Percentiles rank a stretch among this genome's conserved stretches.
Evolutionary conservation across 768 basidiomycete genomes (phyloP).

Genomic region (Termitomyces sp.): DNA sequence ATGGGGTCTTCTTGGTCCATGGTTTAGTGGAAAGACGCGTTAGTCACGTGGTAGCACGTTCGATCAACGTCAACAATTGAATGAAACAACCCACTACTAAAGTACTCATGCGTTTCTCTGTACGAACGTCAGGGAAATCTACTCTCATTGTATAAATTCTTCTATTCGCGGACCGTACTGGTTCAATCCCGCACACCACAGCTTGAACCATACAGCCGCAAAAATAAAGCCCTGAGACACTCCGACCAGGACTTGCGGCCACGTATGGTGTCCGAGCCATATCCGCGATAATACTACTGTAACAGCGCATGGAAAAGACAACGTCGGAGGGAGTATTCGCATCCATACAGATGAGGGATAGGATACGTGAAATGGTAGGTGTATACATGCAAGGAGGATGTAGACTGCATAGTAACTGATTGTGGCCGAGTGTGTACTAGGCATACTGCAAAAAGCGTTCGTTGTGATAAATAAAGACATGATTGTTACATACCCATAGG

Average conservation of each 20-base stretch:
- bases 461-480: background rate
- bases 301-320: constrained; percentile 51
- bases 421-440: constrained; percentile 73
- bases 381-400: constrained; percentile 48
- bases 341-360: constrained; percentile 34
- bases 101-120: too few relatives aligned
- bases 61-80: background rate
- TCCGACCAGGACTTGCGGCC: constrained; percentile 62
- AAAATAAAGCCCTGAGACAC: constrained; percentile 47
- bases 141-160: background rate
- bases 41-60: constrained; percentile 4
- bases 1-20: constrained; percentile 77
- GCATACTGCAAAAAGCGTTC: constrained; percentile 51
- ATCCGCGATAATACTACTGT: constrained; percentile 60
- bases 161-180: constrained; percentile 13
- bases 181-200: constrained; percentile 39
- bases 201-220: constrained; percentile 48
- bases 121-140: too few relatives aligned
- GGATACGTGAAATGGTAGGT: constrained; percentile 55
- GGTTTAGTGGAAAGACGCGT: constrained; percentile 5
- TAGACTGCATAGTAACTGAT: constrained; percentile 64
- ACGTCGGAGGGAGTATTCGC: constrained; percentile 38
- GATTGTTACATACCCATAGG: constrained; percentile 55
- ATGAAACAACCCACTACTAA: too few relatives aligned
- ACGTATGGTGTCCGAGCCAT: constrained; percentile 75